Percentiles rank a stretch among this genome's conserved stretches.
phyloP scores from a whole-genome alignment of 805 yeast species.

The Metahyphopichia silvanorum region DNA sequence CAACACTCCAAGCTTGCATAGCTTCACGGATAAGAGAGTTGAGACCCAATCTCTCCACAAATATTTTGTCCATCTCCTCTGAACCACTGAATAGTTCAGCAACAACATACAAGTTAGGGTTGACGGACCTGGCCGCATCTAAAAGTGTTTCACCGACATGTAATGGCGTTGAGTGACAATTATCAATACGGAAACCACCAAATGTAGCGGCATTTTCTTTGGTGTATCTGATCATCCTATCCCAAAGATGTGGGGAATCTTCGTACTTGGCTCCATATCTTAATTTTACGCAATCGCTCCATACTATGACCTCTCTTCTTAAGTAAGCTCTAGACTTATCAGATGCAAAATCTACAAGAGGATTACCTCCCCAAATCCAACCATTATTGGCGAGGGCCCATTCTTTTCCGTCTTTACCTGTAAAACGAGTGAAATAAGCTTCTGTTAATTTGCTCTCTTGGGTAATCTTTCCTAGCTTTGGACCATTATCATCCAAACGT shows the following conservation, averaged over 20 bases:
- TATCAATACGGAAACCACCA: slow-evolving; percentile 89
- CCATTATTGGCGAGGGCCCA: slow-evolving; percentile 91
- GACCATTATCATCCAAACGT: slow-evolving; percentile 80
- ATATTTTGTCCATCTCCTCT: slow-evolving; percentile 83
- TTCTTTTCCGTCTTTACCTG: slow-evolving; percentile 46
- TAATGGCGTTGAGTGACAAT: slow-evolving; percentile 93
- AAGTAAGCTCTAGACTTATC: slow-evolving; percentile 73
- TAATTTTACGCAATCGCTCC: slow-evolving; percentile 96
- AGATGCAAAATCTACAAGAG: slow-evolving; percentile 90
- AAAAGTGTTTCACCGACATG: slow-evolving; percentile 89
- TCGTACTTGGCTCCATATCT: slow-evolving; percentile 75
- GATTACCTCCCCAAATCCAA: slow-evolving; percentile 98
- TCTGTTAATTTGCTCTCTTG: slow-evolving; percentile 64
- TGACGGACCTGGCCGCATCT: slow-evolving; percentile 81
- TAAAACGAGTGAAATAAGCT: slow-evolving; percentile 80
- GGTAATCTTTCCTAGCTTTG: slow-evolving; percentile 63
- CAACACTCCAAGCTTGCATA: slow-evolving; percentile 92
- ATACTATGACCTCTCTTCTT: slow-evolving; percentile 88
- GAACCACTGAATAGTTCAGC: slow-evolving; percentile 95
- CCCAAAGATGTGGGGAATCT: slow-evolving; percentile 90
- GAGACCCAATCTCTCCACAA: slow-evolving; percentile 87
- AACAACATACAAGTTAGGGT: slow-evolving; percentile 86
- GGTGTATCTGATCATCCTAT: slow-evolving; percentile 78
- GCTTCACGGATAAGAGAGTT: slow-evolving; percentile 92
- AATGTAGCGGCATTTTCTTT: slow-evolving; percentile 68